Evolutionary conservation across 257 asterid species (phyloP).

Genomic region (Przewalskia tangutica): DNA sequence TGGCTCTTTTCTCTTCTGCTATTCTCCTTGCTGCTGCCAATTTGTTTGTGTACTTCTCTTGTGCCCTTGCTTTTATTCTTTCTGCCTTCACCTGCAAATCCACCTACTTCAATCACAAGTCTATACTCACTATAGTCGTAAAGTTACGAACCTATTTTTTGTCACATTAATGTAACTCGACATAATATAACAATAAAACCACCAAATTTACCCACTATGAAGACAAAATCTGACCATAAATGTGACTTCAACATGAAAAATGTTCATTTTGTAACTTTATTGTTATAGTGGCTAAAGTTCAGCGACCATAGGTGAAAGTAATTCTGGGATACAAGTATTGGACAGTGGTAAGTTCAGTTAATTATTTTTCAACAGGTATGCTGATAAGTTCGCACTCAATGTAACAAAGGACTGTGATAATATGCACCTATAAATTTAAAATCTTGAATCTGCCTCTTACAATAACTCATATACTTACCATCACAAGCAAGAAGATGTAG

Average conservation of each 20-base stretch:
- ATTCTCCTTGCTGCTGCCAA: constrained; percentile 62
- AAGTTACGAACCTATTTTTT: neutral
- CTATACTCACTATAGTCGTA: neutral
- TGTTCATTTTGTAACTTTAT: neutral
- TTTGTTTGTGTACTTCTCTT: constrained; percentile 58
- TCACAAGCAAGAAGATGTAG: neutral
- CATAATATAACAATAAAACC: no score
- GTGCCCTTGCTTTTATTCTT: constrained; percentile 63
- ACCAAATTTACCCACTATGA: no score
- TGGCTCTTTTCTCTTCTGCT: constrained; percentile 78
- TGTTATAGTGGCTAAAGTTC: neutral
- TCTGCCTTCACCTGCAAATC: constrained; percentile 71
- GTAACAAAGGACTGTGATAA: neutral
- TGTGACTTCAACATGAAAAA: neutral
- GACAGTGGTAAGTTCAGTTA: neutral
- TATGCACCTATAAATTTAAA: neutral
- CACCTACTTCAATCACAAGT: neutral
- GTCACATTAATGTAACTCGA: no score
- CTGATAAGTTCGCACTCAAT: neutral
- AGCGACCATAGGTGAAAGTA: neutral
- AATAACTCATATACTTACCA: neutral
- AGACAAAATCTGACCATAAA: neutral
- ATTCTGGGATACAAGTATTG: neutral
- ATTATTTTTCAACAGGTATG: neutral
- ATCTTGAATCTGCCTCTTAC: neutral